A percentile compares a stretch with the other conserved stretches of the same genome.
Conservation (phyloP, 208 protist genomes). For the Wallacemonas rigidus region DNA sequence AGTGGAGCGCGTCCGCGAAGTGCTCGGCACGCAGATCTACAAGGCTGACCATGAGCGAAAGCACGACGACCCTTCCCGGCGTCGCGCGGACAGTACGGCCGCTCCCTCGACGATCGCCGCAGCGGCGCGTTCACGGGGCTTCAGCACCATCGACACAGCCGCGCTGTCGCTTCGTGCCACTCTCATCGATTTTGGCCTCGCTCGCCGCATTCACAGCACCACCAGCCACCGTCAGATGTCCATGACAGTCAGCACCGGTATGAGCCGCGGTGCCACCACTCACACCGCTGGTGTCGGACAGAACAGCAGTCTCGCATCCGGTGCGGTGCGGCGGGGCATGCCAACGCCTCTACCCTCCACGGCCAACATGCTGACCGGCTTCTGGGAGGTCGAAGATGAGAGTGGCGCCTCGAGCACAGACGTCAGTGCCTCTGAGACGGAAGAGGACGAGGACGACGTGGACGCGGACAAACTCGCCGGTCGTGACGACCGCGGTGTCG, state of each 20-base stretch:
- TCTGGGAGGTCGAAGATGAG: conserved; percentile 46
- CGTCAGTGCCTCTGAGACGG: conserved; percentile 50
- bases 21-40: conserved; percentile 37
- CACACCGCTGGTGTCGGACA: not conserved
- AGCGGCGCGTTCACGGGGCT: conserved; percentile 7
- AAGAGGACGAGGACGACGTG: conserved; percentile 35
- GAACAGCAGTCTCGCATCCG: not conserved
- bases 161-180: conserved; percentile 57
- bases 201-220: conserved; percentile 44
- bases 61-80: not conserved
- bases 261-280: not conserved
- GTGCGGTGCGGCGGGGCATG: conserved; percentile 36
- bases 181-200: conserved; percentile 82
- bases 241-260: not conserved
- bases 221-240: conserved; percentile 6
- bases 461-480: conserved; percentile 9
- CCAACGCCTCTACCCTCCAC: conserved; percentile 65
- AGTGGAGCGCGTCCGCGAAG: conserved; percentile 35
- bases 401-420: conserved; percentile 55
- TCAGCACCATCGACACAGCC: conserved; percentile 19
- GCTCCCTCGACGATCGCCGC: not conserved
- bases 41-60: conserved; percentile 19
- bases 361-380: conserved; percentile 60
- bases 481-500: not conserved
- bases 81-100: too few relatives aligned